Conservation (phyloP, 2,329 filamentous ascomycete species). For the Nothophaeocryptopus gaeumannii region DNA sequence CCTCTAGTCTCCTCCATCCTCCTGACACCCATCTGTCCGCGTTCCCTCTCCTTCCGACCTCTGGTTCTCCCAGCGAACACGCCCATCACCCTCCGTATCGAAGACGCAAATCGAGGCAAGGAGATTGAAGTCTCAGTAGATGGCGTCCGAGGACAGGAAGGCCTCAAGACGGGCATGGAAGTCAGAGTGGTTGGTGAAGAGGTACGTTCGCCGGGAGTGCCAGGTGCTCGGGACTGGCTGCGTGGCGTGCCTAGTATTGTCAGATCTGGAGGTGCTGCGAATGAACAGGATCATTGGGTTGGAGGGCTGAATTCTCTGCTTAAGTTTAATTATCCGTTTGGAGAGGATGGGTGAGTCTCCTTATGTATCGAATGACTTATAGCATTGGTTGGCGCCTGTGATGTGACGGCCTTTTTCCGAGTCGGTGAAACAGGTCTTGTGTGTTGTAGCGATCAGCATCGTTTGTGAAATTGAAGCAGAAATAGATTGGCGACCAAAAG, state of each 20-base stretch:
- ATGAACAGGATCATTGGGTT: conserved; percentile 87
- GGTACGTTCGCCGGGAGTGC: conserved; percentile 51
- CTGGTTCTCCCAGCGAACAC: conserved; percentile 85
- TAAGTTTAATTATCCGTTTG: conserved; percentile 98
- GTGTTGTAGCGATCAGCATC: no score
- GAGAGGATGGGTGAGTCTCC: conserved; percentile 54
- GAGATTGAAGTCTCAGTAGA: conserved; percentile 53
- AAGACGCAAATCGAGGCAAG: conserved; percentile 55
- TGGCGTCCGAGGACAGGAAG: conserved; percentile 44
- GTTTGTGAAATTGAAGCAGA: no score
- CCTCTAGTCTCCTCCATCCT: conserved; percentile 84
- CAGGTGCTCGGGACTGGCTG: conserved; percentile 50
- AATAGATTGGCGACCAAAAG: no score
- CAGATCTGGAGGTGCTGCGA: conserved; percentile 51
- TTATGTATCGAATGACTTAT: no score
- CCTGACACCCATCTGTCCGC: conserved; percentile 89
- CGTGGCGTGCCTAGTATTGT: conserved; percentile 93
- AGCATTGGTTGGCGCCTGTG: no score
- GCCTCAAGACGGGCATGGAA: conserved; percentile 57
- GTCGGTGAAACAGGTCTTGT: no score
- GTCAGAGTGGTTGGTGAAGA: conserved; percentile 85
- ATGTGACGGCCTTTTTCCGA: no score
- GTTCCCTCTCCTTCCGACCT: conserved; percentile 87
- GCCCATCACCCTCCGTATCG: conserved; percentile 76
- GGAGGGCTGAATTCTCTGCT: conserved; percentile 87